A percentile compares a stretch with the other conserved stretches of the same genome.
phyloP scores from a whole-genome alignment of 1,139 yeast genomes.

The Scheffersomyces illinoinensis region DNA sequence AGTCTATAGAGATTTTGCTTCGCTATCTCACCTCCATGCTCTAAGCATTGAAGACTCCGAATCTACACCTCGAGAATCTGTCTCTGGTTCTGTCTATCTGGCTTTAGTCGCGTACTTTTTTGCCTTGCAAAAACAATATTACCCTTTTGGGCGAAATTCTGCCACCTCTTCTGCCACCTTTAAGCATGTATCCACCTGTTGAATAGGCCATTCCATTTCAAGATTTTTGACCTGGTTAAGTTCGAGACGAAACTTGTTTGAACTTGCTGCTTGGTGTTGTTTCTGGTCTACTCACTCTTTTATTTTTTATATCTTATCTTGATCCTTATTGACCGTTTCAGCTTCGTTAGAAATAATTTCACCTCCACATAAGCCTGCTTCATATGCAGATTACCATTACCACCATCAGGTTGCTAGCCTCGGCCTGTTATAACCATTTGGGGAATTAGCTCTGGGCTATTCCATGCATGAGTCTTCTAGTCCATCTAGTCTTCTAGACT shows the following conservation, averaged over 20 bases:
- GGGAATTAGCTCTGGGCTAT: not conserved
- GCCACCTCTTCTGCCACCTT: not conserved
- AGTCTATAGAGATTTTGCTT: not conserved
- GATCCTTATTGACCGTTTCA: not conserved
- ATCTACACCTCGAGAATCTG: not conserved
- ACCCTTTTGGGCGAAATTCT: not conserved
- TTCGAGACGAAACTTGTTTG: not conserved
- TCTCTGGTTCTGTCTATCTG: not conserved
- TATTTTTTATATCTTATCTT: not conserved
- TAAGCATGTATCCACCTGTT: not conserved
- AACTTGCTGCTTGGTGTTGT: not conserved
- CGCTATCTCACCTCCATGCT: no score
- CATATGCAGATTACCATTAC: not conserved
- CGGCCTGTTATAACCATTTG: not conserved
- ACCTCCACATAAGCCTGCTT: not conserved
- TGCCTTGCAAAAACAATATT: not conserved
- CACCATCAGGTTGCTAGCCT: not conserved
- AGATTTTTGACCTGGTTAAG: not conserved
- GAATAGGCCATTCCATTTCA: not conserved
- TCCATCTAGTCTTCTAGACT: not conserved
- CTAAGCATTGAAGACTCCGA: not conserved
- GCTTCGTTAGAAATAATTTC: not conserved
- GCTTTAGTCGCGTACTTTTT: not conserved
- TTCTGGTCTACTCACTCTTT: not conserved
- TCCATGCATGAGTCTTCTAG: not conserved